Evolutionary conservation across 306 rosid genomes (phyloP).

Genomic region (Pachyrhizus erosus): DNA sequence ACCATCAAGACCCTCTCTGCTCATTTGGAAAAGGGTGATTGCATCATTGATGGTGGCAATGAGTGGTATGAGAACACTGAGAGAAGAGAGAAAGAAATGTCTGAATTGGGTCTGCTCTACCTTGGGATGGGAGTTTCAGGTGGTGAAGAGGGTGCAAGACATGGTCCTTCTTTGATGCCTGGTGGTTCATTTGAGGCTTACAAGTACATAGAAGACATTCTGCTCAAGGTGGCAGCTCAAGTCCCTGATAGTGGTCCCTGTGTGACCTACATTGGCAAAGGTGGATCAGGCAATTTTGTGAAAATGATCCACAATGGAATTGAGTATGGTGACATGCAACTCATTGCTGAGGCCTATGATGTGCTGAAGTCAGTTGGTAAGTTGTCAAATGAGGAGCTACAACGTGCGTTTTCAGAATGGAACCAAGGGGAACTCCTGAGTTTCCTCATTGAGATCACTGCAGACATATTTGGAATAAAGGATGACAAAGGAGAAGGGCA

Average conservation of each 20-base stretch:
- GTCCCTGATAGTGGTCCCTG: constrained; percentile 83
- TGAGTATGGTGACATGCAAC: constrained; percentile 89
- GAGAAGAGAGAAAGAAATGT: constrained; percentile 72
- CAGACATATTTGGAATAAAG: constrained; percentile 79
- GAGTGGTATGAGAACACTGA: constrained; percentile 94
- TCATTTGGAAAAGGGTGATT: constrained; percentile 77
- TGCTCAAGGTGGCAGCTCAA: constrained; percentile 89
- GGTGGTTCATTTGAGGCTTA: constrained; percentile 83
- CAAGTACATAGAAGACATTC: constrained; percentile 79
- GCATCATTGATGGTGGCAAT: constrained; percentile 86
- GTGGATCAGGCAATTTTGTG: constrained; percentile 88
- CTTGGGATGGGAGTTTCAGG: constrained; percentile 93
- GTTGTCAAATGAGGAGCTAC: constrained; percentile 77
- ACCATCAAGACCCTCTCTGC: constrained; percentile 77
- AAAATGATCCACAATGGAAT: constrained; percentile 87
- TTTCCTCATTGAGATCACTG: constrained; percentile 80
- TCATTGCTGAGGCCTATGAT: constrained; percentile 86
- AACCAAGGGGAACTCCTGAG: constrained; percentile 84
- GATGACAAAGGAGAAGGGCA: constrained; percentile 79
- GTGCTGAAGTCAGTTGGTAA: constrained; percentile 81
- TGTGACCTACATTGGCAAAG: constrained; percentile 77
- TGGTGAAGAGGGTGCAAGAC: constrained; percentile 86
- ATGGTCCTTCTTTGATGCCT: constrained; percentile 91
- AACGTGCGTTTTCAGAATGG: constrained; percentile 70
- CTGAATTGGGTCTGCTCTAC: constrained; percentile 78